Percentiles rank a stretch among this genome's conserved stretches.
Evolutionary conservation across 148 eudicot genomes (phyloP).

Genomic region (Spergularia bocconei): DNA sequence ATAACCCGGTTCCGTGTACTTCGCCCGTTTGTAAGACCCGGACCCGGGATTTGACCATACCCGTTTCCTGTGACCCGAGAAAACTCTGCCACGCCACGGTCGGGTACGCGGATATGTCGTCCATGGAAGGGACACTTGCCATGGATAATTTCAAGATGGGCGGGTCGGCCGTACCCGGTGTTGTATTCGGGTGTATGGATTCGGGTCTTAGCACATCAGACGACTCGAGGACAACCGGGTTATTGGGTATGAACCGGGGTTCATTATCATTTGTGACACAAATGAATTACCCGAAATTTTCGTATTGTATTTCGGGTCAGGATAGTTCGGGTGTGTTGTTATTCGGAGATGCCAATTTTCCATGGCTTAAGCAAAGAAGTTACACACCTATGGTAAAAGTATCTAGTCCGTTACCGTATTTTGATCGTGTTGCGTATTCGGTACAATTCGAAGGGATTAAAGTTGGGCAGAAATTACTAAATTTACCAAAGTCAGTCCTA

Average conservation of each 20-base stretch:
- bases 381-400: constrained; percentile 74
- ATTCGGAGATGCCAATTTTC: constrained; percentile 52
- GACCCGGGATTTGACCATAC: constrained; percentile 55
- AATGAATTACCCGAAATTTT: constrained; percentile 72
- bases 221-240: constrained; percentile 65
- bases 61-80: constrained; percentile 66
- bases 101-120: constrained; percentile 70
- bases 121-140: constrained; percentile 73
- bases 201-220: constrained; percentile 45
- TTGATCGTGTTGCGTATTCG: constrained; percentile 73
- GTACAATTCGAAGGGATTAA: constrained; percentile 70
- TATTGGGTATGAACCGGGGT: constrained; percentile 91
- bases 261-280: constrained; percentile 74
- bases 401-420: constrained; percentile 65
- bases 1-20: constrained; percentile 50
- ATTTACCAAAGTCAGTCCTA: constrained; percentile 55
- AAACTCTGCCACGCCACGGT: constrained; percentile 65
- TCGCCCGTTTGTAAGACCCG: constrained; percentile 47
- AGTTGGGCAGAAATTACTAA: constrained; percentile 44
- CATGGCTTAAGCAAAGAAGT: constrained; percentile 56
- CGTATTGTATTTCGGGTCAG: constrained; percentile 85
- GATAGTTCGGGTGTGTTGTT: constrained; percentile 62
- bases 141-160: constrained; percentile 54
- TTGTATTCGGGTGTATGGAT: constrained; percentile 79
- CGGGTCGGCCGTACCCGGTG: constrained; percentile 36